Evolutionary conservation across 768 basidiomycete species (phyloP).

Genomic region (Royoungia palumana): DNA sequence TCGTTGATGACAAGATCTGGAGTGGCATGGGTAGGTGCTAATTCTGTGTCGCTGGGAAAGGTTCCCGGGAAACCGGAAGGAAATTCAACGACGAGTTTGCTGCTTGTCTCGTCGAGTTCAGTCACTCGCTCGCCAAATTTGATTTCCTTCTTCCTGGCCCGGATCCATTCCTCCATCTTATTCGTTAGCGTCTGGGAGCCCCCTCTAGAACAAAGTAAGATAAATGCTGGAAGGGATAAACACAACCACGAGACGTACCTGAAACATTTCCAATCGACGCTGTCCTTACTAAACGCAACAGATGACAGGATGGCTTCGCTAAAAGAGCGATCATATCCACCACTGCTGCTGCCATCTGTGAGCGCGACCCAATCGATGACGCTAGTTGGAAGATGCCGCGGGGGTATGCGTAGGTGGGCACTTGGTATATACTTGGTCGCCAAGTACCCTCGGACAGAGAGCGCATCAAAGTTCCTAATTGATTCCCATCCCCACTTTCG

Average conservation of each 20-base stretch:
- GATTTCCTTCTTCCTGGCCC: too few relatives aligned
- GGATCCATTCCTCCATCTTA: too few relatives aligned
- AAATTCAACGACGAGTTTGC: too few relatives aligned
- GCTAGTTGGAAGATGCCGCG: constrained; percentile 1
- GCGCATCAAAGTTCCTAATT: constrained; percentile 23
- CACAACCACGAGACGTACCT: neutral
- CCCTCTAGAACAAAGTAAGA: too few relatives aligned
- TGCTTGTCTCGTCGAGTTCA: too few relatives aligned
- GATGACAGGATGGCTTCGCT: neutral
- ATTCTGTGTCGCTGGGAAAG: too few relatives aligned
- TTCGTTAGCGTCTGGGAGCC: too few relatives aligned
- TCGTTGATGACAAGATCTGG: too few relatives aligned
- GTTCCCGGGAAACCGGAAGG: too few relatives aligned
- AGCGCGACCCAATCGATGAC: constrained; percentile 24
- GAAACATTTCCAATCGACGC: neutral
- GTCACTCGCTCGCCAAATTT: too few relatives aligned
- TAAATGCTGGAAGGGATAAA: too few relatives aligned
- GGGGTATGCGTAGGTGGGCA: constrained; percentile 6
- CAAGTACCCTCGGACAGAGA: constrained; percentile 22
- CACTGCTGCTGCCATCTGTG: neutral
- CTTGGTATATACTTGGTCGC: constrained; percentile 13
- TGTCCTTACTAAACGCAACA: neutral
- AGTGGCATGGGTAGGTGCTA: too few relatives aligned
- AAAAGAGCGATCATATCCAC: neutral
- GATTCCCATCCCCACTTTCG: constrained; percentile 24